Conservation (phyloP, 257 asterid genomes). For the Scutellaria baicalensis region DNA sequence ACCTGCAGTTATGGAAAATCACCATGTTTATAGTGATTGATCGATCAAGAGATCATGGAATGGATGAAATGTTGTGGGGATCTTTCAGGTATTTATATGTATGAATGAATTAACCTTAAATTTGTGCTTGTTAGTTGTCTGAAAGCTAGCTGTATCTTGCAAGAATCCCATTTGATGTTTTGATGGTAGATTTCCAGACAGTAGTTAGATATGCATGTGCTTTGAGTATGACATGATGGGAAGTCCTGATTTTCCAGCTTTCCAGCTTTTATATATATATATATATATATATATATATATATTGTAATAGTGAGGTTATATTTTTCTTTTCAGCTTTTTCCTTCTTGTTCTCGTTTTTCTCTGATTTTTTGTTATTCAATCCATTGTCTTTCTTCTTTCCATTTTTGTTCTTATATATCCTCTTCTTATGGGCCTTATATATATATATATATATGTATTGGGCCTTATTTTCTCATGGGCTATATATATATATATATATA, state of each 20-base stretch:
- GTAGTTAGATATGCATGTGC: conserved; percentile 43
- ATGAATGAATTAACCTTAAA: background rate
- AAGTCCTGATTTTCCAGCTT: conserved; percentile 17
- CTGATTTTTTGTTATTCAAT: too few relatives aligned
- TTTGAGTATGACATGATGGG: conserved; percentile 36
- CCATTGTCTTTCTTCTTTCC: too few relatives aligned
- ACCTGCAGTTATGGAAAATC: background rate
- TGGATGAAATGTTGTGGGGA: conserved; percentile 2
- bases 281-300: too few relatives aligned
- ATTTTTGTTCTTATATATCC: too few relatives aligned
- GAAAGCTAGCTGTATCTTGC: conserved; percentile 46
- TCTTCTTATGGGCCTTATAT: too few relatives aligned
- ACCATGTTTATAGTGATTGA: conserved; percentile 24
- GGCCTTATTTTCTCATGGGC: too few relatives aligned
- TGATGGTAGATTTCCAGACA: conserved; percentile 26
- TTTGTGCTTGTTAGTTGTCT: conserved; percentile 38
- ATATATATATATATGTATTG: too few relatives aligned
- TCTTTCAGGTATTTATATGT: conserved; percentile 21
- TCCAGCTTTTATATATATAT: too few relatives aligned
- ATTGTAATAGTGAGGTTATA: too few relatives aligned
- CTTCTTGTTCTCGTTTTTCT: too few relatives aligned
- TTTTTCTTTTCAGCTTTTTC: too few relatives aligned
- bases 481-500: too few relatives aligned
- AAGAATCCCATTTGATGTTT: conserved; percentile 21
- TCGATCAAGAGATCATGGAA: background rate